Evolutionary conservation across 2,329 filamentous ascomycete genomes (phyloP).

Genomic region (Colletotrichum cuscutae): DNA sequence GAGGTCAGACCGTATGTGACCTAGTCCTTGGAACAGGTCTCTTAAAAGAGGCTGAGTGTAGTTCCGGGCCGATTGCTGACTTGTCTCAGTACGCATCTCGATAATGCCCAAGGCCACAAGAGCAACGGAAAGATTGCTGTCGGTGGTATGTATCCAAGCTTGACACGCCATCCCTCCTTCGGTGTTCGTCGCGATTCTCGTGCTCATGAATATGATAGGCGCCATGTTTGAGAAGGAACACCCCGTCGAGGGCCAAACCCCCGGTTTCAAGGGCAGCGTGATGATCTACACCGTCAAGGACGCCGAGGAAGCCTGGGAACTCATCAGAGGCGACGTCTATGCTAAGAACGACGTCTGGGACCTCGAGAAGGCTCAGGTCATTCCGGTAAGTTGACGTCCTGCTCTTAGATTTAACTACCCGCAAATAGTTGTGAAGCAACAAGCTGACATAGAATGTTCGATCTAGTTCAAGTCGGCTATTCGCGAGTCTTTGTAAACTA

Average conservation of each 20-base stretch:
- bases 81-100: conserved; percentile 12
- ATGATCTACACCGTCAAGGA: conserved; percentile 21
- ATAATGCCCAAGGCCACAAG: conserved; percentile 34
- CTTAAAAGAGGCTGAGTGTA: not conserved
- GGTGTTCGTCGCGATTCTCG: not conserved
- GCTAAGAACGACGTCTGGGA: conserved; percentile 39
- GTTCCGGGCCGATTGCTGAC: not conserved
- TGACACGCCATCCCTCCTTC: not conserved
- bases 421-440: too few species aligned
- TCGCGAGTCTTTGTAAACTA: conserved; percentile 7
- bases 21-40: too few species aligned
- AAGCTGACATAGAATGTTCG: not conserved
- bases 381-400: conserved; percentile 33
- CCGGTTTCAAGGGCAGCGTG: conserved; percentile 26
- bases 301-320: conserved; percentile 34
- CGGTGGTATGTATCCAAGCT: conserved; percentile 24
- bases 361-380: conserved; percentile 38
- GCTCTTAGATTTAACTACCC: too few species aligned
- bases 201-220: not conserved
- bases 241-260: conserved; percentile 12
- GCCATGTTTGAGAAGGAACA: conserved; percentile 29
- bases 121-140: conserved; percentile 33
- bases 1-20: conserved; percentile 24
- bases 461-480: conserved; percentile 17
- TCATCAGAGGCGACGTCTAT: conserved; percentile 38